Base-by-base conservation (phyloP, 1,284 basidiomycete species). In the Neotropicomus parvogracilis region DNA sequence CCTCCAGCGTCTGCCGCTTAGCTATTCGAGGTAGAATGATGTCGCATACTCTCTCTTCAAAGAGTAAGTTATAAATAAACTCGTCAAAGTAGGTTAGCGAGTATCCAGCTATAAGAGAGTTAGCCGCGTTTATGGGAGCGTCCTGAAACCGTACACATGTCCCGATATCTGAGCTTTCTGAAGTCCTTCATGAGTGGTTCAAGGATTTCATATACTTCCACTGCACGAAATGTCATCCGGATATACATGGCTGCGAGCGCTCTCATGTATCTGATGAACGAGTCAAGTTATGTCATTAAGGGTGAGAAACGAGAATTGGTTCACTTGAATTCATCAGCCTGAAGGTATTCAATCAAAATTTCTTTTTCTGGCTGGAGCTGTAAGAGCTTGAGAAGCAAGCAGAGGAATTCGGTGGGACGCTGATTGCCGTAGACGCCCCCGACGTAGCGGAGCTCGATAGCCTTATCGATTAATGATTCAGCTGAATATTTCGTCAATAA, bases 311-410 rank as follows among this genome's bases (percentile, higher is more conserved):
- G 41, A 26, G 13, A 6, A 33, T 10, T n/a, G 11, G 76, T 88
- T 56, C 60, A 95, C 94, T 99, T 99, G 80, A 98, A 98, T 65
- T 99, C 95, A 52, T 95, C 91, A 3, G 91, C 93, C 51, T 86
- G 81, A 17, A 99, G 74, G 65, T 99, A 99, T 63, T 98, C 97
- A 5, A 97, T 71, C 40, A 99, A 67, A 52, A 99, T 98, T 68
- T 95, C 92, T 65, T 93, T 93, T 70, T 98, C 91, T 1, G 97
- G 97, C 64, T 99, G 95, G 40, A 99, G 85, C 70, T 99, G 97
- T 24, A 99, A 75, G 46, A 99, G 77, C 68, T 99, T 99, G 56
- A 97, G 76, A 24, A 95, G 79, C 20, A 99, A 75, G 64, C 91
- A 95, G 39, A 97, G 74, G 70, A 95, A 97, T 58, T 91, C 83